These are phyloP conservation scores for Chamaenerion angustifolium DNA, from an alignment of 345 rosid species.

Conservation along the genomic window DNA sequence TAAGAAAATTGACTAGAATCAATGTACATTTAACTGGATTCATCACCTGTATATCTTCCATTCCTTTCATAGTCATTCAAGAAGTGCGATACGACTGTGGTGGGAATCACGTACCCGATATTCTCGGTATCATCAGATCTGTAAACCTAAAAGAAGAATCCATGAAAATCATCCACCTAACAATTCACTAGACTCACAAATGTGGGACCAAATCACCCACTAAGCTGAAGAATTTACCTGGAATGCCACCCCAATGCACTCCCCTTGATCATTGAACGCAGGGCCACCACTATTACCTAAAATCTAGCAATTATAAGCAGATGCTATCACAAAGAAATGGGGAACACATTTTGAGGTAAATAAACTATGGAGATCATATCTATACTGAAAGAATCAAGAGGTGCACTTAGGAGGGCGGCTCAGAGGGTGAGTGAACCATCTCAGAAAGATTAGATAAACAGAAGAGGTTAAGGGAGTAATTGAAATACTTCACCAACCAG, in stretches of 20 bases:
- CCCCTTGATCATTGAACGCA: constrained; percentile 94
- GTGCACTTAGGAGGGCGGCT: background rate
- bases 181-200: background rate
- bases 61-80: constrained; percentile 73
- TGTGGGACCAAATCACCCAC: background rate
- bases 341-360: constrained; percentile 3
- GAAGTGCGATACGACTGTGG: constrained; percentile 87
- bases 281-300: constrained; percentile 99
- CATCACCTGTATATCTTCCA: constrained; percentile 77
- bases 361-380: background rate
- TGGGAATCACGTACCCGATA: constrained; percentile 97
- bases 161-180: constrained; percentile 16
- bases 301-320: constrained; percentile 59
- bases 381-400: background rate
- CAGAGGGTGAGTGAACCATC: no score
- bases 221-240: constrained; percentile 42
- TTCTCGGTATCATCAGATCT: constrained; percentile 98
- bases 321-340: constrained; percentile 33
- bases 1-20: no score
- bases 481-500: constrained; percentile 44
- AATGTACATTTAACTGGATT: background rate
- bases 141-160: constrained; percentile 71
- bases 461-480: no score
- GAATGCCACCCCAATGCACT: constrained; percentile 98
- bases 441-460: no score